Evolutionary conservation across 371 early-diverging fungal genomes (phyloP).

Genomic region (Mortierella sp.): DNA sequence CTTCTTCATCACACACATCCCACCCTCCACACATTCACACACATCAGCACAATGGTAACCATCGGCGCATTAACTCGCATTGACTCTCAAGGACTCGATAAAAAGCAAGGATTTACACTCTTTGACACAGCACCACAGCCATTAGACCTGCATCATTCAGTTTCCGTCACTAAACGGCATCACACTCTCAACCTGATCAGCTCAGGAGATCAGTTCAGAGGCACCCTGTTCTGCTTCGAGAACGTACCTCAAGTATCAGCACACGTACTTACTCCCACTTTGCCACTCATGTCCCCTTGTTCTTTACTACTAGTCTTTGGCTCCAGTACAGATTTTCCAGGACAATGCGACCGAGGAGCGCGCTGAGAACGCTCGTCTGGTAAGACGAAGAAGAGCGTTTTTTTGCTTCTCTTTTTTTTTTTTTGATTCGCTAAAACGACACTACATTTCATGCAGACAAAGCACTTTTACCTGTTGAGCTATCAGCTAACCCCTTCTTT

Average conservation of each 20-base stretch:
- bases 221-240: background rate
- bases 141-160: background rate
- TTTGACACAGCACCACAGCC: background rate
- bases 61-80: background rate
- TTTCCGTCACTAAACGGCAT: background rate
- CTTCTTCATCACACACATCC: background rate
- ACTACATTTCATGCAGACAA: background rate
- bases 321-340: constrained; percentile 89
- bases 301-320: constrained; percentile 66
- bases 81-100: background rate
- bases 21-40: background rate
- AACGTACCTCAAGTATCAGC: background rate
- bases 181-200: background rate
- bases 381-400: constrained; percentile 49
- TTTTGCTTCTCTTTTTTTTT: background rate
- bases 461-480: background rate
- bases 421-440: background rate
- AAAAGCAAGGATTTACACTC: background rate
- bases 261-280: background rate
- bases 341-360: constrained; percentile 96
- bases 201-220: background rate
- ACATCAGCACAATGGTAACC: background rate
- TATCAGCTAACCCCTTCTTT: no score
- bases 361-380: constrained; percentile 98
- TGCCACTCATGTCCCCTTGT: background rate